Percentiles rank a stretch among this genome's conserved stretches.
phyloP scores from a whole-genome alignment of 176 grass and related monocot species.

The Raddia distichophylla region DNA sequence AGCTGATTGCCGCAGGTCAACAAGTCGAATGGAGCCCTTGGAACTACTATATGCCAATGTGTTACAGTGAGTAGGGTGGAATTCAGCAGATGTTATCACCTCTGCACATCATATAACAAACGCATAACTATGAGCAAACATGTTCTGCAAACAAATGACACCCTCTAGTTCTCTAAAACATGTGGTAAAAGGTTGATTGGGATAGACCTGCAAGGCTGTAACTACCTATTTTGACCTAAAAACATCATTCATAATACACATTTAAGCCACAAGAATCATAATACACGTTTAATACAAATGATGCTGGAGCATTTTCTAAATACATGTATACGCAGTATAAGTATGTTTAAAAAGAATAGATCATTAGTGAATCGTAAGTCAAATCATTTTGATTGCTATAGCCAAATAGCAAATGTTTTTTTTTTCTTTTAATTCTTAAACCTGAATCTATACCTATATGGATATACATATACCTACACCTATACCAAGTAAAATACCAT shows the following conservation, averaged over 20 bases:
- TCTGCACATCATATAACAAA: slow-evolving; percentile 61
- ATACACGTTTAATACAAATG: not conserved
- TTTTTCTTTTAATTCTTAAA: too few relatives aligned
- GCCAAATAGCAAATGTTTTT: not conserved
- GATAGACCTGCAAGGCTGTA: slow-evolving; percentile 35
- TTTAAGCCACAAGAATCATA: too few relatives aligned
- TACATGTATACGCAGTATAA: slow-evolving; percentile 4
- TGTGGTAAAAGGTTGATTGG: slow-evolving; percentile 17
- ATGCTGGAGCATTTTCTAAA: slow-evolving; percentile 11
- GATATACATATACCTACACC: not conserved
- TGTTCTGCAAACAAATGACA: slow-evolving; percentile 23
- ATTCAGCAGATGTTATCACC: slow-evolving; percentile 96
- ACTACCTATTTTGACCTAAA: slow-evolving; percentile 24
- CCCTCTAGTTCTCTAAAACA: not conserved
- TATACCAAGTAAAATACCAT: slow-evolving; percentile 20
- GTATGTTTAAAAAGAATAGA: not conserved
- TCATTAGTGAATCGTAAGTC: not conserved
- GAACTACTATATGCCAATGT: slow-evolving; percentile 93
- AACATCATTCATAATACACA: slow-evolving; percentile 15
- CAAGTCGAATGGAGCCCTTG: slow-evolving; percentile 86
- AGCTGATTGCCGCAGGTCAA: slow-evolving; percentile 91
- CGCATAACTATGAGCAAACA: slow-evolving; percentile 36
- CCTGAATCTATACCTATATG: too few relatives aligned
- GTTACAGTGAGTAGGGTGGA: slow-evolving; percentile 86
- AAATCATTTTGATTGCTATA: not conserved